These are phyloP conservation scores for Sedum album DNA, from an alignment of 164 flowering plant species.

Conservation along the genomic window DNA sequence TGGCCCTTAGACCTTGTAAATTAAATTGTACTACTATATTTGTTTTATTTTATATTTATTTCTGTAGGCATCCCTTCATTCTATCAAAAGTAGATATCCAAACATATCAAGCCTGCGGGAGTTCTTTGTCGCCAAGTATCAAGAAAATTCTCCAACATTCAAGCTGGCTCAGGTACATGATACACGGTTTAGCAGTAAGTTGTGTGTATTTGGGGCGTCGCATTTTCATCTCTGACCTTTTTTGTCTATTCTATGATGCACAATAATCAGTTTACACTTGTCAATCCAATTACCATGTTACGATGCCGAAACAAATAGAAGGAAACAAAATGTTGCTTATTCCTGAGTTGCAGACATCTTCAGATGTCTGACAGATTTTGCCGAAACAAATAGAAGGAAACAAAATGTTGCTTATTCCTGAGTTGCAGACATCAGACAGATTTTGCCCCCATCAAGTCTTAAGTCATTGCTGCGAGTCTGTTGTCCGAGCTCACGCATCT, in stretches of 20 bases:
- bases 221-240: not conserved
- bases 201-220: not conserved
- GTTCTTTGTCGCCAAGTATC: conserved; percentile 81
- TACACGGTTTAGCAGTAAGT: not conserved
- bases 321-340: not conserved
- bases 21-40: not conserved
- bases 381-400: not conserved
- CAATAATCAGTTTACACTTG: not conserved
- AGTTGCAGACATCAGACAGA: no score
- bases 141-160: conserved; percentile 88
- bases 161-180: conserved; percentile 94
- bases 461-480: not conserved
- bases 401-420: no score
- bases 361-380: not conserved
- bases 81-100: conserved; percentile 90
- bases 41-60: not conserved
- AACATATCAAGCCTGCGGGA: conserved; percentile 79
- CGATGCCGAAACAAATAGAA: not conserved
- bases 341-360: not conserved
- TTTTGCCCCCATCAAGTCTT: not conserved
- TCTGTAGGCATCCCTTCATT: conserved; percentile 89
- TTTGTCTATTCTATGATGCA: not conserved
- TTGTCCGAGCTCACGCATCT: not conserved
- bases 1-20: not conserved
- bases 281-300: not conserved